These are phyloP conservation scores for Fusarium sp. DNA, from an alignment of 2,329 filamentous ascomycete species.

Conservation along the genomic window DNA sequence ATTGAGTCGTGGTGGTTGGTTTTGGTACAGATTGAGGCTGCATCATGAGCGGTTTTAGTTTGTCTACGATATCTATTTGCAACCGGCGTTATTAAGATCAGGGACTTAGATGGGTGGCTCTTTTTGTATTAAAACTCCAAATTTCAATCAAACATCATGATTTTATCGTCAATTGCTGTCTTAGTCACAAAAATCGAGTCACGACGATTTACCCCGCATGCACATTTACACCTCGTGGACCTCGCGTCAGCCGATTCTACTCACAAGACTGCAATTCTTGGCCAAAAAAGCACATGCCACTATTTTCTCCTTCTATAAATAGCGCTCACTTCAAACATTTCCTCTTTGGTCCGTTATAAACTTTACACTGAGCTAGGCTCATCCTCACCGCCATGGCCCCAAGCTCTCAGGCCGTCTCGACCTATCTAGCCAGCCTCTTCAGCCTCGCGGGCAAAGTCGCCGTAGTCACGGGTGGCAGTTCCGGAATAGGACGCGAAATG, in stretches of 20 bases:
- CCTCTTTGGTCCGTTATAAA: too few relatives aligned
- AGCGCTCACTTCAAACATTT: too few relatives aligned
- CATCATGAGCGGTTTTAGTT: background rate
- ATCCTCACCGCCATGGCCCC: slow-evolving; percentile 28
- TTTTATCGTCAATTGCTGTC: slow-evolving; percentile 1
- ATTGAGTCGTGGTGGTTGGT: slow-evolving; percentile 55
- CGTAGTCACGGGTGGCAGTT: slow-evolving; percentile 52
- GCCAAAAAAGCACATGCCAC: slow-evolving; percentile 3
- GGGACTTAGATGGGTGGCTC: too few relatives aligned
- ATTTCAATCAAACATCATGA: background rate
- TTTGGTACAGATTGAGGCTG: slow-evolving; percentile 35
- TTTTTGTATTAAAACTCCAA: background rate
- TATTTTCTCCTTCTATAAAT: background rate
- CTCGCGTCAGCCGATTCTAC: slow-evolving; percentile 27
- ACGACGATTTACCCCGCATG: slow-evolving; percentile 30
- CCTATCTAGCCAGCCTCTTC: slow-evolving; percentile 50
- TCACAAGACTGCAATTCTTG: slow-evolving; percentile 26
- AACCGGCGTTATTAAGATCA: too few relatives aligned
- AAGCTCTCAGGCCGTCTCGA: slow-evolving; percentile 13
- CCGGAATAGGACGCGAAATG: slow-evolving; percentile 53
- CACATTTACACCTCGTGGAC: slow-evolving; percentile 24
- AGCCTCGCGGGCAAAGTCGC: slow-evolving; percentile 49
- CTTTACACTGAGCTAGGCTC: background rate
- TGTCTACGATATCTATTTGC: background rate
- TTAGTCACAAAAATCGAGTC: slow-evolving; percentile 16